Evolutionary conservation across 306 rosid genomes (phyloP).

Genomic region (Cicer bijugum): DNA sequence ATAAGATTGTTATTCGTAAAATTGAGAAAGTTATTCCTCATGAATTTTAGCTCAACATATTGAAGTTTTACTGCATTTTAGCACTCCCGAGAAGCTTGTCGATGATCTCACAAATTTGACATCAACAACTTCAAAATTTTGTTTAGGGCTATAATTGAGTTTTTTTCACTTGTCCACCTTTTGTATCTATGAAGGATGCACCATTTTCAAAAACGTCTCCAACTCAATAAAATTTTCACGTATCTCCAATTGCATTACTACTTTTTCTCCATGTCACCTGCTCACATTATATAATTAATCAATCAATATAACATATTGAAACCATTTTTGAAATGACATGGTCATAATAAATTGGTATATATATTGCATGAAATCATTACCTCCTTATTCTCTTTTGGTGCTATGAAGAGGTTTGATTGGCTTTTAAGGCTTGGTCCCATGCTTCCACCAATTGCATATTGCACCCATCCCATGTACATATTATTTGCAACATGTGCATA

Average conservation of each 20-base stretch:
- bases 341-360: background rate
- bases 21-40: background rate
- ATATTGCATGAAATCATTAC: conserved; percentile 18
- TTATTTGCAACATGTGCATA: conserved; percentile 50
- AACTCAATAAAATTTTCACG: conserved; percentile 43
- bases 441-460: conserved; percentile 50
- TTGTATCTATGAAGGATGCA: conserved; percentile 42
- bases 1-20: background rate
- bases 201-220: conserved; percentile 50
- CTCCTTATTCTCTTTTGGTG: conserved; percentile 47
- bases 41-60: conserved; percentile 33
- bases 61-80: conserved; percentile 37
- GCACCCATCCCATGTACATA: conserved; percentile 48
- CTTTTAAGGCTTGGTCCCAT: conserved; percentile 51
- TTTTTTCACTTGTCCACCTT: conserved; percentile 21
- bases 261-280: conserved; percentile 51
- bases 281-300: background rate
- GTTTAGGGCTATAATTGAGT: conserved; percentile 39
- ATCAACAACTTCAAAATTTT: conserved; percentile 39
- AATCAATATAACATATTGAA: background rate
- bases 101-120: conserved; percentile 40
- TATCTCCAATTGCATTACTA: background rate
- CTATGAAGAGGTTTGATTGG: conserved; percentile 52
- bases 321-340: background rate
- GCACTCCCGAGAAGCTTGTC: conserved; percentile 41